phyloP scores from a whole-genome alignment of 2,329 filamentous ascomycete genomes.

The Cryphonectria radicalis region DNA sequence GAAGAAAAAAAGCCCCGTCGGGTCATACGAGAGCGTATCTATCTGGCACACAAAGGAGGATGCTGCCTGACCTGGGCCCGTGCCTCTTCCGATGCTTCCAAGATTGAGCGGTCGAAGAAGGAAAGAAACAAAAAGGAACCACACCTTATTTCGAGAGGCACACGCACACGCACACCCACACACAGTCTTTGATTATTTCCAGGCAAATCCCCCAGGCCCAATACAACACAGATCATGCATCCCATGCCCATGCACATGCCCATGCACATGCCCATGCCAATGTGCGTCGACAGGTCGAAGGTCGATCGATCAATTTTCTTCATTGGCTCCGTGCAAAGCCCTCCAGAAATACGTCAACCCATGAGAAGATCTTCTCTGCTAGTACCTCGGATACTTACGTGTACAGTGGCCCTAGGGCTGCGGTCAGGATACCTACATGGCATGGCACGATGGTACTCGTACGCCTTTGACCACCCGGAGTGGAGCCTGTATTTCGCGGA shows the following conservation, averaged over 20 bases:
- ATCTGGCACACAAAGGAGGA: neutral
- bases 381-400: neutral
- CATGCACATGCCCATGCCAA: neutral
- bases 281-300: neutral
- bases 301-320: neutral
- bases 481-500: constrained; percentile 15
- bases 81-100: constrained; percentile 5
- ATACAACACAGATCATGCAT: neutral
- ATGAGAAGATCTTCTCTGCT: constrained; percentile 5
- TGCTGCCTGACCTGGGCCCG: constrained; percentile 4
- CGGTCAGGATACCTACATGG: neutral
- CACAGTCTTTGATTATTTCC: neutral
- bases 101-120: neutral
- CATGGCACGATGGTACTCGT: neutral
- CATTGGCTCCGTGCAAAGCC: neutral
- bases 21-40: neutral
- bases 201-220: neutral
- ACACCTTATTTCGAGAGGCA: neutral
- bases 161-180: neutral
- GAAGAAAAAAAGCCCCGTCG: neutral
- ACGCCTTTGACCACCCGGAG: neutral
- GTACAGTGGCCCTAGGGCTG: constrained; percentile 4
- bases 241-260: neutral
- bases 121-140: neutral
- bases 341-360: constrained; percentile 4